Evolutionary conservation across 495 filamentous ascomycete species (phyloP).

Genomic region (Penicillium cosmopolitanum): DNA sequence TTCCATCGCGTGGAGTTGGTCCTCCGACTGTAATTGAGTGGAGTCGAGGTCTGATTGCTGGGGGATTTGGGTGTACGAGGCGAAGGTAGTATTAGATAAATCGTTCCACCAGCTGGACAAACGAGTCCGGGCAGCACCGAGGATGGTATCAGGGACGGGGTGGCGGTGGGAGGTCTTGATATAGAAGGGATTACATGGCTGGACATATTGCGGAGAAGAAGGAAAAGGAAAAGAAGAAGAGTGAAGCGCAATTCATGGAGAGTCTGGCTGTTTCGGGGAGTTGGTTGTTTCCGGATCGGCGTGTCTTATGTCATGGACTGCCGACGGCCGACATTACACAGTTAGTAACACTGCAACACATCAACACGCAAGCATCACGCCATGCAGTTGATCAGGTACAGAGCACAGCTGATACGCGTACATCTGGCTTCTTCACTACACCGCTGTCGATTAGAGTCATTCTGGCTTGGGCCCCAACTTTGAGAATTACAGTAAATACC

Average conservation of each 20-base stretch:
- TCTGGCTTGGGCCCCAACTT: neutral
- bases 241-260: constrained; percentile 1
- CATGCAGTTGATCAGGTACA: too few species aligned
- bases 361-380: constrained; percentile 1
- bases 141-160: constrained; percentile 19
- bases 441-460: neutral
- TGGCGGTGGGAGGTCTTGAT: constrained; percentile 15
- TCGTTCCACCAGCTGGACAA: constrained; percentile 19
- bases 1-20: constrained; percentile 24
- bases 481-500: too few species aligned
- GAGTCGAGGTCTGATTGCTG: constrained; percentile 15
- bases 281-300: constrained; percentile 23
- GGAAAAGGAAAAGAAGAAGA: neutral
- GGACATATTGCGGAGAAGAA: constrained; percentile 16
- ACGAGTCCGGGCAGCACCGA: constrained; percentile 12
- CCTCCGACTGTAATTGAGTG: constrained; percentile 6
- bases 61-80: constrained; percentile 21
- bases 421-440: neutral
- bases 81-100: neutral
- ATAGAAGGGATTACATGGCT: constrained; percentile 16
- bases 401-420: neutral
- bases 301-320: constrained; percentile 29
- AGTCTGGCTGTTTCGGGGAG: constrained; percentile 10
- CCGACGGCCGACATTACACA: constrained; percentile 27
- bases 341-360: too few species aligned